Evolutionary conservation across 768 basidiomycete genomes (phyloP), one percentile per base, ranked within the genome.

Genomic region (Clavaria fumosa): DNA sequence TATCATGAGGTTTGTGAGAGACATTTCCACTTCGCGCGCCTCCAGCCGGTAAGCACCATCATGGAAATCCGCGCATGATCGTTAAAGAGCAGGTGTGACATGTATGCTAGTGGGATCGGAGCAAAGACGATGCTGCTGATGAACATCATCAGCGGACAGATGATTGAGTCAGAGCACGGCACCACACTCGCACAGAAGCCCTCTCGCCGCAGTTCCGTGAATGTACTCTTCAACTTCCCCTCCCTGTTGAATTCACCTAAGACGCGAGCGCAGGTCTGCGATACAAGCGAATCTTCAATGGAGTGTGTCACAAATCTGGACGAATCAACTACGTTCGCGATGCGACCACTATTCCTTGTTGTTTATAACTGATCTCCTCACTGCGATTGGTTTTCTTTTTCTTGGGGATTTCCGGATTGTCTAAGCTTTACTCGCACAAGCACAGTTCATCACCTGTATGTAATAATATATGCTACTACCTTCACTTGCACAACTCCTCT

Each of bases 351-450:
- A 14, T 28, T 9, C 26, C 26, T 28, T 28, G 26, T 28, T 28
- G 26, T 28, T 28, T 28, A 28, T 28, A 14, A 14, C 26, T 28
- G 26, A 28, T 28, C 14, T 9, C 9, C 26, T 9, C 9, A 28
- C 19, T 38, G 6, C n/a, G 15, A 15, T 17, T 19, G 27, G 20
- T 23, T 23, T 39, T 20, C n/a, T n/a, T 33, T 35, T 41, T 44
- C 11, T 40, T 32, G 23, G 38, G 42, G 37, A 32, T 27, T 4
- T 26, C 23, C 32, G 9, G n/a, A 23, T 39, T 28, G n/a, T n/a
- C n/a, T n/a, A n/a, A n/a, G n/a, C n/a, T n/a, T n/a, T n/a, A n/a
- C n/a, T n/a, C n/a, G n/a, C n/a, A n/a, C n/a, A n/a, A n/a, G n/a
- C n/a, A n/a, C n/a, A n/a, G n/a, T n/a, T n/a, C n/a, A n/a, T n/a